Evolutionary conservation across 805 yeast species (phyloP).

Genomic region (Saccharomyces kudriavzevii): DNA sequence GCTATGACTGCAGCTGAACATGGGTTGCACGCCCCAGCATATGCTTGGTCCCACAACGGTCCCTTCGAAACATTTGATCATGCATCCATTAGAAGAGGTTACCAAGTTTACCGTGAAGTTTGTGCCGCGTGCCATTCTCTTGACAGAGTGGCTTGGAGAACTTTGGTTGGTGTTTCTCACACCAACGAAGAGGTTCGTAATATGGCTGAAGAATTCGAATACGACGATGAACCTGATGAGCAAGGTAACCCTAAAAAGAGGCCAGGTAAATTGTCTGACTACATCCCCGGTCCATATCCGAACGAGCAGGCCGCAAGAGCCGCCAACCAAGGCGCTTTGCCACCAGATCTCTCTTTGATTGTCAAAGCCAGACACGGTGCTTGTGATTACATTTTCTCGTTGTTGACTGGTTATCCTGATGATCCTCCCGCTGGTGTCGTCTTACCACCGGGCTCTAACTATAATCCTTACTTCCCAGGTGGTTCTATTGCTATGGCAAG

Average conservation of each 20-base stretch:
- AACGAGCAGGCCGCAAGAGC: constrained; percentile 99
- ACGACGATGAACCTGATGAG: constrained; percentile 97
- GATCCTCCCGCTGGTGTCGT: constrained; percentile 97
- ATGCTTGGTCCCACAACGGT: constrained; percentile 90
- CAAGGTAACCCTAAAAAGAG: constrained; percentile 97
- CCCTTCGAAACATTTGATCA: constrained; percentile 88
- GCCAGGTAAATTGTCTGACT: constrained; percentile 95
- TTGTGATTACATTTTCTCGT: constrained; percentile 85
- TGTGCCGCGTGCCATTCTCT: constrained; percentile 98
- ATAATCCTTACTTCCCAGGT: constrained; percentile 99
- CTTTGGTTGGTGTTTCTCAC: constrained; percentile 94
- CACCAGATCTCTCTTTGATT: constrained; percentile 94
- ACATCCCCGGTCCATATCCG: constrained; percentile 89
- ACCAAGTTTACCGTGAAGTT: constrained; percentile 96
- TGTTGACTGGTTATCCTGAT: constrained; percentile 97
- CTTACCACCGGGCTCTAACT: constrained; percentile 90
- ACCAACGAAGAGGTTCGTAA: constrained; percentile 82
- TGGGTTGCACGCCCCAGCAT: constrained; percentile 93
- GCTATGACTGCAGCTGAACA: constrained; percentile 99
- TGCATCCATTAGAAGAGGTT: constrained; percentile 95
- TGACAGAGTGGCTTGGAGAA: constrained; percentile 97
- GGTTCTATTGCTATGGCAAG: constrained; percentile 99
- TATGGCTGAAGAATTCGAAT: constrained; percentile 93
- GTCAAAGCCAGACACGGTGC: constrained; percentile 99
- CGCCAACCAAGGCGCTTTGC: constrained; percentile 97